A percentile compares a stretch with the other conserved stretches of the same genome.
Evolutionary conservation across 176 grass and related monocot genomes (phyloP).

Genomic region (Oryza punctata): DNA sequence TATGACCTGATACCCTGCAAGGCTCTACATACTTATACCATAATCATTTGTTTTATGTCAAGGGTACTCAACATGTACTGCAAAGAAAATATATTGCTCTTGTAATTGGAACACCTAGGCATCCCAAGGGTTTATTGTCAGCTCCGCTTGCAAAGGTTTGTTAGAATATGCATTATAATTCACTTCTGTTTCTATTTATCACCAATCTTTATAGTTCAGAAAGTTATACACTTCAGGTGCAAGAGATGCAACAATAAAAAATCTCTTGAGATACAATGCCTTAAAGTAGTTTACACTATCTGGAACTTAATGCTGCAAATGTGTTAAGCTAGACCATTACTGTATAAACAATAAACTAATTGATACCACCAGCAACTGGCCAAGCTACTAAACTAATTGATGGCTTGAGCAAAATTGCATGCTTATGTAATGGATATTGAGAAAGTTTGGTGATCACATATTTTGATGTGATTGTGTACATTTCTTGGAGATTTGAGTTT

Average conservation of each 20-base stretch:
- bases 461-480: background rate
- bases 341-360: background rate
- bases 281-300: background rate
- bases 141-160: slow-evolving; percentile 83
- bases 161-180: slow-evolving; percentile 16
- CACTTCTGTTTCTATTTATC: slow-evolving; percentile 26
- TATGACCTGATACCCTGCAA: slow-evolving; percentile 15
- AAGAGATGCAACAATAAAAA: slow-evolving; percentile 17
- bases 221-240: background rate
- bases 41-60: slow-evolving; percentile 33
- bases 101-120: slow-evolving; percentile 77
- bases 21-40: background rate
- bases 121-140: slow-evolving; percentile 69
- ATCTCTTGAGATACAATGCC: background rate
- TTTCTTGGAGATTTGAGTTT: background rate
- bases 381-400: background rate
- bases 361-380: background rate
- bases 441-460: background rate
- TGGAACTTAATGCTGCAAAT: background rate
- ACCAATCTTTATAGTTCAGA: slow-evolving; percentile 5
- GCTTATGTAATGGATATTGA: background rate
- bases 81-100: slow-evolving; percentile 96
- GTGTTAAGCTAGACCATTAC: background rate
- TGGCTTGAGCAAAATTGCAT: background rate
- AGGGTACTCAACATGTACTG: slow-evolving; percentile 63